A percentile compares a stretch with the other conserved stretches of the same genome.
Conservation (phyloP, 441 rosid genomes). For the Aquilaria agallochum region DNA sequence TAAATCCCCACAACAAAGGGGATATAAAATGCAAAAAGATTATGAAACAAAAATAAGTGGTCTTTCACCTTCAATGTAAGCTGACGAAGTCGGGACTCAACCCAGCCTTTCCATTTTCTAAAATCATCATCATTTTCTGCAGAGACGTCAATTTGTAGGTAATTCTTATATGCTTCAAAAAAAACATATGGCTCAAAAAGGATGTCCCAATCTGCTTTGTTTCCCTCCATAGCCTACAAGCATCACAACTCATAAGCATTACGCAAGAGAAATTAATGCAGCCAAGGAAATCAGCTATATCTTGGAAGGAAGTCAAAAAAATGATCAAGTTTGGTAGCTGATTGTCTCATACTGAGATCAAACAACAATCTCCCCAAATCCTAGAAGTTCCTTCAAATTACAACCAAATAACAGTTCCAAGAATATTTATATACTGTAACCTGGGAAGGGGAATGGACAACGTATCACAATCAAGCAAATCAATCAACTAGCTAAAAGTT, state of each 20-base stretch:
- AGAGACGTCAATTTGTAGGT: conserved; percentile 77
- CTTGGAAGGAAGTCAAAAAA: no score
- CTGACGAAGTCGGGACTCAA: conserved; percentile 93
- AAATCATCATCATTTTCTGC: conserved; percentile 88
- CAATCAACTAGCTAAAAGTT: no score
- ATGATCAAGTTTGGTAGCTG: no score
- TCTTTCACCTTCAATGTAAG: conserved; percentile 79
- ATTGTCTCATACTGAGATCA: no score
- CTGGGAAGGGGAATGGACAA: no score
- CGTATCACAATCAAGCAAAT: no score
- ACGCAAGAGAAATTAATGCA: no score
- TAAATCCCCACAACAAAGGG: background rate
- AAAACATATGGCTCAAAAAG: conserved; percentile 88
- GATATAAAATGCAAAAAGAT: background rate
- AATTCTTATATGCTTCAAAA: conserved; percentile 91
- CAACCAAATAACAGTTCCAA: no score
- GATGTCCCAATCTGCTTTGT: conserved; percentile 80
- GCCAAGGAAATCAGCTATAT: no score
- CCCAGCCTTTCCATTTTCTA: conserved; percentile 99
- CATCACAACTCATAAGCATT: background rate
- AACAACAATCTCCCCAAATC: no score
- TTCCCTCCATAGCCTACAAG: conserved; percentile 86
- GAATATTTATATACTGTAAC: no score
- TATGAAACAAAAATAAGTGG: background rate
- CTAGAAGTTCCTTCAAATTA: no score